Percentiles rank a stretch among this genome's conserved stretches.
phyloP scores from a whole-genome alignment of 768 basidiomycete genomes.

The Lentinula raphanica region DNA sequence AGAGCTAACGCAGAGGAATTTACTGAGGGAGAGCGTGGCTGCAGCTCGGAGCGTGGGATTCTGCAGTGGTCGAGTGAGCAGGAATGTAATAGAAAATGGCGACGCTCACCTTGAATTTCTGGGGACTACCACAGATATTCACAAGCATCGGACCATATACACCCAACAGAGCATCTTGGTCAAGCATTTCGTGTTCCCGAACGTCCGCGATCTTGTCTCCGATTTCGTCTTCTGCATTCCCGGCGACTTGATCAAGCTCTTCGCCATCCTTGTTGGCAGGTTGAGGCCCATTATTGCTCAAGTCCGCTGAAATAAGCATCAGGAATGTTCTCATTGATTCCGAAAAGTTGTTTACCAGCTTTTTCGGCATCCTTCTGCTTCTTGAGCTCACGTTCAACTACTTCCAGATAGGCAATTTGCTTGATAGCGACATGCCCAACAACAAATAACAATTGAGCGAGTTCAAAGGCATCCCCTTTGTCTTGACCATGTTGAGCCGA shows the following conservation, averaged over 20 bases:
- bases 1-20: slow-evolving; percentile 93
- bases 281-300: slow-evolving; percentile 39
- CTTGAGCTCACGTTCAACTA: slow-evolving; percentile 95
- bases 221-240: slow-evolving; percentile 97
- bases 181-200: slow-evolving; percentile 83
- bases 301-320: slow-evolving; percentile 43
- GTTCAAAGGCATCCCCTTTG: slow-evolving; percentile 75
- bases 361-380: slow-evolving; percentile 88
- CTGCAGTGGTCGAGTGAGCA: slow-evolving; percentile 32
- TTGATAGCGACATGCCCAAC: slow-evolving; percentile 98
- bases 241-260: slow-evolving; percentile 95
- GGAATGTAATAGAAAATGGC: background rate
- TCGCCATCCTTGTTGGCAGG: slow-evolving; percentile 58
- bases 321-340: background rate
- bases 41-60: slow-evolving; percentile 82
- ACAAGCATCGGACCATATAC: slow-evolving; percentile 88
- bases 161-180: slow-evolving; percentile 78
- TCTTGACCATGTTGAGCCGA: slow-evolving; percentile 40
- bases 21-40: slow-evolving; percentile 85
- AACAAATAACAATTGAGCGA: slow-evolving; percentile 91
- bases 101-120: slow-evolving; percentile 74
- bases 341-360: slow-evolving; percentile 49
- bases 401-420: slow-evolving; percentile 92
- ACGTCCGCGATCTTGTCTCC: slow-evolving; percentile 85
- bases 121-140: slow-evolving; percentile 85